Evolutionary conservation across 345 rosid genomes (phyloP).

Genomic region (Limnanthes douglasii): DNA sequence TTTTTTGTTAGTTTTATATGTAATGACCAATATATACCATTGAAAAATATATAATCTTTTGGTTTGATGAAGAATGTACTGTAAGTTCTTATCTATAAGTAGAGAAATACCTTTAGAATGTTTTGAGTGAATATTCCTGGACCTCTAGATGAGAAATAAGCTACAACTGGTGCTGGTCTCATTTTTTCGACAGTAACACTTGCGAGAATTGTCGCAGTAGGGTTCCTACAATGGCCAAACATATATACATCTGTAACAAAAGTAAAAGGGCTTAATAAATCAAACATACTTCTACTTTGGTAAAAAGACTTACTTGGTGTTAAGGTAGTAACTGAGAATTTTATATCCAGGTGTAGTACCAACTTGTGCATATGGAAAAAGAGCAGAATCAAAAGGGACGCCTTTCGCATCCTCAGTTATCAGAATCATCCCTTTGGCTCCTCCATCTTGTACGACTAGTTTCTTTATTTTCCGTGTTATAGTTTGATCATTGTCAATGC

Average conservation of each 20-base stretch:
- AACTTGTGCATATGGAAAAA: conserved; percentile 45
- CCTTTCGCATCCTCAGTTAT: conserved; percentile 18
- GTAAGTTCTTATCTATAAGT: neutral
- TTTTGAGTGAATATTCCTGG: conserved; percentile 49
- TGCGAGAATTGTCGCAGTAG: conserved; percentile 43
- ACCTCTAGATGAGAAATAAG: conserved; percentile 75
- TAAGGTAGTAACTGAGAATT: conserved; percentile 36
- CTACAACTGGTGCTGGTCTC: conserved; percentile 72
- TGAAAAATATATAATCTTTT: neutral
- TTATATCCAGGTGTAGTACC: conserved; percentile 23
- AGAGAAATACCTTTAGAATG: conserved; percentile 50
- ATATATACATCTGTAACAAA: too few species aligned
- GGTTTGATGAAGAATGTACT: neutral
- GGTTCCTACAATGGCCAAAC: conserved; percentile 18
- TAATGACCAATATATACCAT: too few species aligned
- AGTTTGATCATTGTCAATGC: conserved; percentile 19
- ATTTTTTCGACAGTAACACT: conserved; percentile 17
- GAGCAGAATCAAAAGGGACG: conserved; percentile 45
- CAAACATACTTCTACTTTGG: too few species aligned
- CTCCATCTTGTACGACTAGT: conserved; percentile 48
- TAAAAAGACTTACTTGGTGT: conserved; percentile 30
- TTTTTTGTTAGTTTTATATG: too few species aligned
- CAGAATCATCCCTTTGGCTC: conserved; percentile 50
- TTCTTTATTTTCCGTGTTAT: conserved; percentile 25
- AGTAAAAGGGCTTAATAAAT: neutral